Base-by-base conservation (phyloP, 2,329 filamentous ascomycete species). In the Cercospora berteroae region DNA sequence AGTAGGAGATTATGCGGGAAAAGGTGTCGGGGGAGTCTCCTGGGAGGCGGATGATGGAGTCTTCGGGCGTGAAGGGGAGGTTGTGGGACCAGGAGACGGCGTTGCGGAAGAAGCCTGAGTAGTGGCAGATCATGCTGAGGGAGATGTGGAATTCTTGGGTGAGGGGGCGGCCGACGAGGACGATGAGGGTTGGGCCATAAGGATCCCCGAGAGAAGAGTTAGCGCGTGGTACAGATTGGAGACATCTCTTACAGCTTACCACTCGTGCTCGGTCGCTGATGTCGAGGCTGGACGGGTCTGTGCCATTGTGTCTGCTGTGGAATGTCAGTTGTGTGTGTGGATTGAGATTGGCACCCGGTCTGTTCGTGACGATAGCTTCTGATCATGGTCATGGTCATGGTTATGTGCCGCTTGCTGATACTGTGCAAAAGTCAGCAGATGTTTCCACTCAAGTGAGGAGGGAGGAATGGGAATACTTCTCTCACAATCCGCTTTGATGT, bases 11-110 rank as follows among this genome's bases (percentile, higher is more conserved):
- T 7, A 63, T 44, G 29, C 67, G 59, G 39, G 13, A 9, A 60
- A 70, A 70, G 56, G 65, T 63, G 13, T 64, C 39, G 5, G 69
- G 64, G 55, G 55, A 33, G 5, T 66, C 67, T 58, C 57, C 62
- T 2, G 69, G 69, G 13, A 70, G 67, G 42, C 65, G 64, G 23
- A 70, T 60, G 29, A 56, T 31, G 58, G 39, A 42, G 39, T 42
- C 39, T 42, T 29, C 57, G 18, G 27, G 27, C 42, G 5, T 36
- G 50, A 31, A 3, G n/a, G 33, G 36, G 10, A 57, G 29, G 50
- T 10, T 42, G 62, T 20, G 27, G 50, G 57, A 18, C 36, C 63
- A 65, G 42, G 63, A 56, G 63, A 18, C 39, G 39, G 10, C 10
- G 39, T 7, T 57, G 18, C 64, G 42, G 58, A 66, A 66, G 57